Percentiles rank a stretch among this genome's conserved stretches.
Evolutionary conservation across 2,329 filamentous ascomycete species (phyloP).

Genomic region (Aspergillus sergii): DNA sequence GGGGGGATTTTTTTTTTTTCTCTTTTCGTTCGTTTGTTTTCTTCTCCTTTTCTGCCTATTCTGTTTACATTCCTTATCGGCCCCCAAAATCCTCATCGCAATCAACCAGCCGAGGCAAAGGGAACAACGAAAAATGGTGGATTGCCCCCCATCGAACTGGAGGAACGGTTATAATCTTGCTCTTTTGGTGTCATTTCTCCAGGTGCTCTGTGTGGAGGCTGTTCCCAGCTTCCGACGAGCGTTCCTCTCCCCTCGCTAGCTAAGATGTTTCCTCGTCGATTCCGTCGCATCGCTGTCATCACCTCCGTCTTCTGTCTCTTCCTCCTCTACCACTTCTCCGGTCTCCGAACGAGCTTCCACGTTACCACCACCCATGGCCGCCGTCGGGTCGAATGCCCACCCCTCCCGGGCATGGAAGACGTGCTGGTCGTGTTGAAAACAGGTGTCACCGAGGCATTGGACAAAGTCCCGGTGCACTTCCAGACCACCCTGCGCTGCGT

Average conservation of each 20-base stretch:
- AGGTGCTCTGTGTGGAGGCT: constrained; percentile 8
- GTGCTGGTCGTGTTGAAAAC: constrained; percentile 61
- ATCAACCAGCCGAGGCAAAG: not conserved
- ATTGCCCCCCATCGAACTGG: constrained; percentile 7
- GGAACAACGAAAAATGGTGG: constrained; percentile 13
- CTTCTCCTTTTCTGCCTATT: not conserved
- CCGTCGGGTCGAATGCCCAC: constrained; percentile 28
- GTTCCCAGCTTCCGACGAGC: not conserved
- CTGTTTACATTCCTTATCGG: not conserved
- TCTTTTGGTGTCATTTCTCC: constrained; percentile 2
- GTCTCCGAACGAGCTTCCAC: constrained; percentile 64
- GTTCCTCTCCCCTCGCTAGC: constrained; percentile 5
- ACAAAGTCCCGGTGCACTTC: constrained; percentile 59
- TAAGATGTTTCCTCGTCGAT: constrained; percentile 42
- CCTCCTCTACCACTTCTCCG: constrained; percentile 60
- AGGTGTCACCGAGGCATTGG: constrained; percentile 58
- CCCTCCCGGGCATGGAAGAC: constrained; percentile 50
- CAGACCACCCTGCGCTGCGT: constrained; percentile 58
- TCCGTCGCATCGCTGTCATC: constrained; percentile 46
- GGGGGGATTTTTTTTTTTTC: constrained; percentile 1
- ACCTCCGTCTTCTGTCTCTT: constrained; percentile 60
- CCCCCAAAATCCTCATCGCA: not conserved
- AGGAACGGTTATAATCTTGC: constrained; percentile 13
- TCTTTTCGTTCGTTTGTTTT: not conserved
- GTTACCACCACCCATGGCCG: constrained; percentile 13